Base-by-base conservation (phyloP, 2,329 filamentous ascomycete species). In the Rutstroemia sp. region DNA sequence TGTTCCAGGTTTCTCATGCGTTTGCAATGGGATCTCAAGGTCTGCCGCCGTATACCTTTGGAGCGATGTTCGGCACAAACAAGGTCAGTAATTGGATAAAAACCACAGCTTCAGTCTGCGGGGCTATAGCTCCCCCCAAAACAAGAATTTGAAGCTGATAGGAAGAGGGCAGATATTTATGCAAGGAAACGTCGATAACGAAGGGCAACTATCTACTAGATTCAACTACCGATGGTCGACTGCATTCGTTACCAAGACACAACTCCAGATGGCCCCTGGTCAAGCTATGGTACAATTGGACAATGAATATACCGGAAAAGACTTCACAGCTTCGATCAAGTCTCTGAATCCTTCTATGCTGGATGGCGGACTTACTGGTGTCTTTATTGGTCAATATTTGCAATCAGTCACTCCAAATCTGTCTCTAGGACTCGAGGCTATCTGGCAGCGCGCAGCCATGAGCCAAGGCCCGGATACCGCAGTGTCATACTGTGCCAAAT, bases 1-100 rank as follows among this genome's bases (percentile, higher is more conserved):
- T 97, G 65, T 99, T 99, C 80, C 92, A 97, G 76, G 88, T 96
- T 66, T 96, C 92, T 63, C 94, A 99, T 77, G 89, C 94, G 67
- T 94, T 99, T 73, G 87, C 92, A 56, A 89, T 96, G 83, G 92
- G 94, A 66, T 82, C 82, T 45, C 90, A 96, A 75, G 85, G 88
- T 64, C 79, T 95, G 72, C 92, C 92, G 71, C 94, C 94, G 39
- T 99, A 99, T 75, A 90, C 89, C 55, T 96, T 97, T 75, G 89
- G 91, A 65, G 89, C 89, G 63, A 83, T 99, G 69, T 96, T 94
- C 72, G 94, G 94, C 65, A 96, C 89, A 64, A 88, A 87, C 74
- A 92, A 90, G 80, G 92, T 96, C 75, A 66, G 81, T 77, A 27
- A 38, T 44, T 14, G 4, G 34, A 39, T 23, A 10, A 19, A 39